These are phyloP conservation scores for Quercus dentata DNA, from an alignment of 306 rosid genomes.

Conservation along the genomic window DNA sequence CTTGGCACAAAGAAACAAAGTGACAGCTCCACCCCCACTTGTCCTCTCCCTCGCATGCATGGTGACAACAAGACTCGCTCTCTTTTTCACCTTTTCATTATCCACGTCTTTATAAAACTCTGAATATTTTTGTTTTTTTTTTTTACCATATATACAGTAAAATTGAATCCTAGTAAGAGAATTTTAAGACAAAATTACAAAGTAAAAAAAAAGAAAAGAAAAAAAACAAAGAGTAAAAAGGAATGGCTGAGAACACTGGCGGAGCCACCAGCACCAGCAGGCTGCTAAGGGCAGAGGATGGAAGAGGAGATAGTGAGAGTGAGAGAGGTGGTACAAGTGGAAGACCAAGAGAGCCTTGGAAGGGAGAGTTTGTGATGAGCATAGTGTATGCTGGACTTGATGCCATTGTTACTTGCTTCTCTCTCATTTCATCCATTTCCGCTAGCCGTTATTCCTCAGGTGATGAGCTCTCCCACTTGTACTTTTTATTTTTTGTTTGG, in stretches of 20 bases:
- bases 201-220: neutral
- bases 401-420: slow-evolving; percentile 56
- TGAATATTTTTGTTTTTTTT: neutral
- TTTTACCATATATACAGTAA: neutral
- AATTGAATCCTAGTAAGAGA: neutral
- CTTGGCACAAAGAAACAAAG: too few species aligned
- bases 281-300: slow-evolving; percentile 8
- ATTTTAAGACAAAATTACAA: neutral
- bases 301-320: neutral
- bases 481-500: too few species aligned
- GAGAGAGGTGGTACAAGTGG: neutral
- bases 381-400: slow-evolving; percentile 54
- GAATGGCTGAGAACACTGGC: slow-evolving; percentile 3
- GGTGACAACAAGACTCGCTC: slow-evolving; percentile 16
- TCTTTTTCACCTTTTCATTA: neutral
- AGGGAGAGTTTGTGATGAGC: slow-evolving; percentile 43
- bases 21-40: slow-evolving; percentile 12
- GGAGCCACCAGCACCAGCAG: slow-evolving; percentile 13
- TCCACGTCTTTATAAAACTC: neutral
- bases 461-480: neutral
- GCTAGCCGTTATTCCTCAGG: slow-evolving; percentile 45
- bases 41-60: slow-evolving; percentile 36
- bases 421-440: slow-evolving; percentile 61
- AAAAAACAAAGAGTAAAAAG: neutral
- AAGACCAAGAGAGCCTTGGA: slow-evolving; percentile 67